phyloP scores from a whole-genome alignment of 495 filamentous ascomycete genomes.

The Thermochaetoides thermophila region DNA sequence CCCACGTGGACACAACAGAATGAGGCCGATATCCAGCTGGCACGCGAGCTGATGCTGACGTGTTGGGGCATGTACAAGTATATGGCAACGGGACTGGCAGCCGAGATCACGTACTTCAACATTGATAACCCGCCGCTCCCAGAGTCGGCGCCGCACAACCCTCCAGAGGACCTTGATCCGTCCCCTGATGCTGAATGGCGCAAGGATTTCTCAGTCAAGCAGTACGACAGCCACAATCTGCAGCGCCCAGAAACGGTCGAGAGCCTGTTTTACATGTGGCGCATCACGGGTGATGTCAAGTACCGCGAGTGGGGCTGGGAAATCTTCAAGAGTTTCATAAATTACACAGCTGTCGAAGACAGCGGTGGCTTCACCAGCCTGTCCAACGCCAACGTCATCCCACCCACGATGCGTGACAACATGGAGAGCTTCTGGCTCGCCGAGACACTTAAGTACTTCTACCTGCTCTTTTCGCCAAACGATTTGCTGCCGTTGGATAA shows the following conservation, averaged over 20 bases:
- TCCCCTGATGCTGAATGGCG: constrained; percentile 46
- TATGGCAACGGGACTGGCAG: constrained; percentile 75
- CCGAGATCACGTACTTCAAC: constrained; percentile 84
- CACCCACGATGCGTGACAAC: constrained; percentile 53
- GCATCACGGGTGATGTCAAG: constrained; percentile 79
- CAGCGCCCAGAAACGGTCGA: constrained; percentile 93
- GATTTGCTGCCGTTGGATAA: constrained; percentile 74
- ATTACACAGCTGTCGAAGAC: constrained; percentile 61
- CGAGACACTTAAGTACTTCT: constrained; percentile 96
- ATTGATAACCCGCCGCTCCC: constrained; percentile 48
- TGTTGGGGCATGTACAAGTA: constrained; percentile 94
- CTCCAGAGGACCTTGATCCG: constrained; percentile 31
- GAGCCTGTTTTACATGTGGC: constrained; percentile 95
- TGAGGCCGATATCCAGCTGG: constrained; percentile 74
- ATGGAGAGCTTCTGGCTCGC: constrained; percentile 97
- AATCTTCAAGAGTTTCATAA: constrained; percentile 87
- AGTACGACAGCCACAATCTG: constrained; percentile 73
- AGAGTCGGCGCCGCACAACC: constrained; percentile 33
- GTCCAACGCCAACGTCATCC: constrained; percentile 54
- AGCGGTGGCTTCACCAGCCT: constrained; percentile 74
- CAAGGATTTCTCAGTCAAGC: constrained; percentile 63
- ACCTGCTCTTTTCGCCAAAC: constrained; percentile 76
- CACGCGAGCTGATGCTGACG: constrained; percentile 82
- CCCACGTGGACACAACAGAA: constrained; percentile 60
- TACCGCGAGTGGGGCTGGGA: constrained; percentile 98